A percentile compares a stretch with the other conserved stretches of the same genome.
phyloP scores from a whole-genome alignment of 805 yeast genomes.

The Kregervanrija delftensis region DNA sequence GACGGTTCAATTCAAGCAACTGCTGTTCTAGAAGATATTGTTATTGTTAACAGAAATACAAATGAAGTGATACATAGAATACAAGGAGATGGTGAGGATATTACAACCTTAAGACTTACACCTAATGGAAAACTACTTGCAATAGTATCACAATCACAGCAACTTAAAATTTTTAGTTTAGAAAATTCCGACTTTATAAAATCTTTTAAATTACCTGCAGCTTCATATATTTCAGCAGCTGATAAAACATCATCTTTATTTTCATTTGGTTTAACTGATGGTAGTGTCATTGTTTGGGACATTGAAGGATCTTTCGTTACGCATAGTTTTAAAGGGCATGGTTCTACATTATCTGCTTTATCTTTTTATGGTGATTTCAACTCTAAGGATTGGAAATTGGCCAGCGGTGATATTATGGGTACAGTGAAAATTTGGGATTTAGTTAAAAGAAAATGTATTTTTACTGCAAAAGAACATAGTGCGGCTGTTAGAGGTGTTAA shows the following conservation, averaged over 20 bases:
- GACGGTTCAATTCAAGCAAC: constrained; percentile 68
- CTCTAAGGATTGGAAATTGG: constrained; percentile 66
- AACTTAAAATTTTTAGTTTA: constrained; percentile 59
- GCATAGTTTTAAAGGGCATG: constrained; percentile 90
- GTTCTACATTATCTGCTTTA: constrained; percentile 76
- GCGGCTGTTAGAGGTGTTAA: constrained; percentile 83
- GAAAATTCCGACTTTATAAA: constrained; percentile 35
- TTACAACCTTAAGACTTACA: constrained; percentile 70
- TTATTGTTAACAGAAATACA: constrained; percentile 56
- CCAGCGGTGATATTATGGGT: constrained; percentile 62
- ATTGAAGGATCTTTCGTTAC: constrained; percentile 81
- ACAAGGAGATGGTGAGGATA: constrained; percentile 78
- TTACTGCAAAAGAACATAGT: constrained; percentile 62
- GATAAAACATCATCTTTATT: constrained; percentile 80
- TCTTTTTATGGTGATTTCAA: constrained; percentile 67
- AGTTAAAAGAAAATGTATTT: constrained; percentile 67
- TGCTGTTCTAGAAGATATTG: constrained; percentile 69
- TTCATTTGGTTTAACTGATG: constrained; percentile 95
- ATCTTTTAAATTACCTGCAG: constrained; percentile 61
- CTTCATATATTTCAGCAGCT: constrained; percentile 68
- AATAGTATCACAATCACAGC: constrained; percentile 76
- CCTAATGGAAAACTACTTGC: constrained; percentile 70
- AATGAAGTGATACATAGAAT: constrained; percentile 53
- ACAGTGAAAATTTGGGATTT: constrained; percentile 50
- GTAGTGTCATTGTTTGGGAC: constrained; percentile 87